These are phyloP conservation scores for Candida parachauliodes DNA, from an alignment of 805 yeast species.

Conservation along the genomic window DNA sequence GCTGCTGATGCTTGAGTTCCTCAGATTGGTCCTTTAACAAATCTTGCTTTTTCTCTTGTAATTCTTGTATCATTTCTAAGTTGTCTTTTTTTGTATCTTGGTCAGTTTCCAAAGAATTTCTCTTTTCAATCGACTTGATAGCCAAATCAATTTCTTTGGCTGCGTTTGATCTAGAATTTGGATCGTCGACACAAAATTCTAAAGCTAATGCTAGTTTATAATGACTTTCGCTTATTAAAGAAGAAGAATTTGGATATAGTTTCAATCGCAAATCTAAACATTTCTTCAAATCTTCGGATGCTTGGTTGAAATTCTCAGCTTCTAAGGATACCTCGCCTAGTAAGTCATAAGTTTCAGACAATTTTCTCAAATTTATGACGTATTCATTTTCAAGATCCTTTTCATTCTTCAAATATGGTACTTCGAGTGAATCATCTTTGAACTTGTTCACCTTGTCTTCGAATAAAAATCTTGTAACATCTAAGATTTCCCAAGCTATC, in stretches of 20 bases:
- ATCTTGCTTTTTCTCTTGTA: slow-evolving; percentile 54
- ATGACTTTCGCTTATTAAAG: slow-evolving; percentile 71
- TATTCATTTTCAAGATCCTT: slow-evolving; percentile 30
- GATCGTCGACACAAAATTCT: slow-evolving; percentile 63
- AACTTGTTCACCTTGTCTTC: slow-evolving; percentile 31
- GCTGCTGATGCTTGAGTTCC: slow-evolving; percentile 47
- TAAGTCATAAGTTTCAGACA: slow-evolving; percentile 73
- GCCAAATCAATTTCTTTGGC: slow-evolving; percentile 54
- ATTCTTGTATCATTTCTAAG: slow-evolving; percentile 50
- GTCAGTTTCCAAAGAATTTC: slow-evolving; percentile 43
- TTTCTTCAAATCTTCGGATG: slow-evolving; percentile 62
- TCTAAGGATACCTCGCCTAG: slow-evolving; percentile 90
- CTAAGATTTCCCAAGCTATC: slow-evolving; percentile 84
- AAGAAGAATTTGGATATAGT: slow-evolving; percentile 49
- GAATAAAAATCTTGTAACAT: slow-evolving; percentile 67
- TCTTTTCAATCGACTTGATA: slow-evolving; percentile 33
- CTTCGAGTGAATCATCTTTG: slow-evolving; percentile 10
- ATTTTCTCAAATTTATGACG: slow-evolving; percentile 42
- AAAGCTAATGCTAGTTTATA: slow-evolving; percentile 76
- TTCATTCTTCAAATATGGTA: slow-evolving; percentile 30
- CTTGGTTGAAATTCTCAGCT: slow-evolving; percentile 80
- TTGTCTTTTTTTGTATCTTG: slow-evolving; percentile 37
- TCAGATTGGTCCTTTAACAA: slow-evolving; percentile 49
- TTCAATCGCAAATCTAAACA: slow-evolving; percentile 53
- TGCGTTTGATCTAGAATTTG: slow-evolving; percentile 45